phyloP scores from a whole-genome alignment of 202 grass and related monocot genomes.

The Schoenoplectus tabernaemontani region DNA sequence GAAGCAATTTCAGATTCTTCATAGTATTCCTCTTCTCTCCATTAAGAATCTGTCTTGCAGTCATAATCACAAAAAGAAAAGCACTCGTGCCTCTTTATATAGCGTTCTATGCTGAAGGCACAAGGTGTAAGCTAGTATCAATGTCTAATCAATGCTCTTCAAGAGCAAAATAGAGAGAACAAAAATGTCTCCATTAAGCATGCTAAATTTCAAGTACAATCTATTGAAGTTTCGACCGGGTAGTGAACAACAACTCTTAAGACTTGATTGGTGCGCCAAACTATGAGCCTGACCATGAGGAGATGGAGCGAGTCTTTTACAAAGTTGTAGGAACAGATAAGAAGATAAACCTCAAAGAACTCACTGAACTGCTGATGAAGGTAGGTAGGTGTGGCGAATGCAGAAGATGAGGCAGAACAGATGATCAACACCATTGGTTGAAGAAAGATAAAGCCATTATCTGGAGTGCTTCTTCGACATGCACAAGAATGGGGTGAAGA shows the following conservation, averaged over 20 bases:
- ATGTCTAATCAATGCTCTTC: background rate
- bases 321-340: slow-evolving; percentile 24
- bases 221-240: slow-evolving; percentile 35
- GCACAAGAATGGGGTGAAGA: slow-evolving; percentile 49
- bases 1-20: slow-evolving; percentile 28
- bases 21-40: slow-evolving; percentile 37
- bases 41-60: slow-evolving; percentile 33
- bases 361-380: slow-evolving; percentile 22
- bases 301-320: slow-evolving; percentile 52
- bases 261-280: slow-evolving; percentile 28
- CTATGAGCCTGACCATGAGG: slow-evolving; percentile 39
- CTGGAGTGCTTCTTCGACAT: slow-evolving; percentile 59
- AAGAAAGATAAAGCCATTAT: slow-evolving; percentile 47
- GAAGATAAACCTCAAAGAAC: slow-evolving; percentile 31
- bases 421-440: slow-evolving; percentile 42
- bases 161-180: background rate
- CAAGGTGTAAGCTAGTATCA: background rate
- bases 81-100: slow-evolving; percentile 17
- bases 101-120: background rate
- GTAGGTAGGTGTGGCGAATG: slow-evolving; percentile 31
- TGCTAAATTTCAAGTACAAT: slow-evolving; percentile 61
- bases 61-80: slow-evolving; percentile 5
- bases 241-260: slow-evolving; percentile 33
- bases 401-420: slow-evolving; percentile 23
- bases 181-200: slow-evolving; percentile 47